These are phyloP conservation scores for Lachancea fermentati DNA, from an alignment of 805 yeast species.

Conservation along the genomic window DNA sequence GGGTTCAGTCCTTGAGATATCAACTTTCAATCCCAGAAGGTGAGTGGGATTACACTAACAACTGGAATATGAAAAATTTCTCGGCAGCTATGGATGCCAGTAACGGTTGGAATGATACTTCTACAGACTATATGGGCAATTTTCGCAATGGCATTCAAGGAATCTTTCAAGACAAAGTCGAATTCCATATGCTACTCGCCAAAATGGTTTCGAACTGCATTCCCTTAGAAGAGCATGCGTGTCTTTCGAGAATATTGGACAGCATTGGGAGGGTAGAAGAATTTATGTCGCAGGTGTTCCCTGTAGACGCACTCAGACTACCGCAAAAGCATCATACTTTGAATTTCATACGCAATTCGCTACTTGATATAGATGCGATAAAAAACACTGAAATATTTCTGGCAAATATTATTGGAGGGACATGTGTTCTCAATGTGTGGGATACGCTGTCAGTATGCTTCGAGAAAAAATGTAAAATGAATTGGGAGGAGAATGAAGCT, in stretches of 20 bases:
- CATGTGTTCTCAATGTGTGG: conserved; percentile 11
- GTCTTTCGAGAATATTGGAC: conserved; percentile 9
- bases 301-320: too few relatives aligned
- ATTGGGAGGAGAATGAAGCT: conserved; percentile 6
- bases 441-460: conserved; percentile 12
- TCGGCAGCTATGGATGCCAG: conserved; percentile 1
- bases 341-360: neutral
- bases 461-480: conserved; percentile 9
- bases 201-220: conserved; percentile 9
- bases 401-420: conserved; percentile 13
- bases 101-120: neutral
- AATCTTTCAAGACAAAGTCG: conserved; percentile 13
- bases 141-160: conserved; percentile 9
- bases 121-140: neutral
- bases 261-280: conserved; percentile 8
- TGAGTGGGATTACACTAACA: conserved; percentile 1
- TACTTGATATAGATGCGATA: neutral
- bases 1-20: conserved; percentile 15
- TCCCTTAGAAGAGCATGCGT: conserved; percentile 4
- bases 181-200: conserved; percentile 12
- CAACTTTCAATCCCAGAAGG: conserved; percentile 10
- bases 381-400: conserved; percentile 11
- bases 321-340: conserved; percentile 4
- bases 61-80: conserved; percentile 10
- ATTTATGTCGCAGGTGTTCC: conserved; percentile 13